phyloP scores from a whole-genome alignment of 2,329 filamentous ascomycete genomes.

The Spiromastix sp. region DNA sequence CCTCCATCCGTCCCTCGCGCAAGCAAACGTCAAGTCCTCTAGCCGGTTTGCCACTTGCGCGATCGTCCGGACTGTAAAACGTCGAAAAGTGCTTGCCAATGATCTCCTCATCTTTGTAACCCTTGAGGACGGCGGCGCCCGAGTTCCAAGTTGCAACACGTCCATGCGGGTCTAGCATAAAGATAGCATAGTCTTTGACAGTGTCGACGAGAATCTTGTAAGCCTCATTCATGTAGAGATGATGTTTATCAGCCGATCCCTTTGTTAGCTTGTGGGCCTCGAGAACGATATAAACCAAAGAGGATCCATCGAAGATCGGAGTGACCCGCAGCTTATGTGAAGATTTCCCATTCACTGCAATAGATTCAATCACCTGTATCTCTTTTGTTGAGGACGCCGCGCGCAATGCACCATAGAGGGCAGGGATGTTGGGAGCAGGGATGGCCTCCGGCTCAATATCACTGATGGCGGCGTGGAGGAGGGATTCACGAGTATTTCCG shows the following conservation, averaged over 20 bases:
- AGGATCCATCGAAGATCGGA: constrained; percentile 32
- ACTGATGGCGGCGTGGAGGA: constrained; percentile 29
- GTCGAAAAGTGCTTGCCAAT: constrained; percentile 49
- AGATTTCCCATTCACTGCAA: constrained; percentile 16
- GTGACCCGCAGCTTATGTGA: constrained; percentile 26
- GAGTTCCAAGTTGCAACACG: constrained; percentile 49
- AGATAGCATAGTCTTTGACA: constrained; percentile 54
- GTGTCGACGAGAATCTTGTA: constrained; percentile 53
- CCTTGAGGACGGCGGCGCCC: constrained; percentile 46
- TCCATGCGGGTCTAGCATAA: constrained; percentile 48
- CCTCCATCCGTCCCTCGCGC: constrained; percentile 46
- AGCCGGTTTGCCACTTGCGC: constrained; percentile 39
- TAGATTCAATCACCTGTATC: constrained; percentile 25
- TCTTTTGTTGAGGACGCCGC: constrained; percentile 26
- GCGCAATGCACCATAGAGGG: constrained; percentile 27
- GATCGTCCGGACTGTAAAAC: constrained; percentile 46
- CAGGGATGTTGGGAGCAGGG: constrained; percentile 25
- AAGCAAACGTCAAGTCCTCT: constrained; percentile 44
- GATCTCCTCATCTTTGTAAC: constrained; percentile 45
- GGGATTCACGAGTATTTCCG: constrained; percentile 20
- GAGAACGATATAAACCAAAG: constrained; percentile 32
- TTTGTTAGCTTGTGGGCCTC: constrained; percentile 31
- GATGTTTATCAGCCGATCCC: constrained; percentile 22
- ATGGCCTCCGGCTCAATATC: constrained; percentile 26
- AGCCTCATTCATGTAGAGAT: constrained; percentile 41